These are phyloP conservation scores for Pseudocercospora ulei DNA, from an alignment of 2,329 filamentous ascomycete genomes.

Conservation along the genomic window DNA sequence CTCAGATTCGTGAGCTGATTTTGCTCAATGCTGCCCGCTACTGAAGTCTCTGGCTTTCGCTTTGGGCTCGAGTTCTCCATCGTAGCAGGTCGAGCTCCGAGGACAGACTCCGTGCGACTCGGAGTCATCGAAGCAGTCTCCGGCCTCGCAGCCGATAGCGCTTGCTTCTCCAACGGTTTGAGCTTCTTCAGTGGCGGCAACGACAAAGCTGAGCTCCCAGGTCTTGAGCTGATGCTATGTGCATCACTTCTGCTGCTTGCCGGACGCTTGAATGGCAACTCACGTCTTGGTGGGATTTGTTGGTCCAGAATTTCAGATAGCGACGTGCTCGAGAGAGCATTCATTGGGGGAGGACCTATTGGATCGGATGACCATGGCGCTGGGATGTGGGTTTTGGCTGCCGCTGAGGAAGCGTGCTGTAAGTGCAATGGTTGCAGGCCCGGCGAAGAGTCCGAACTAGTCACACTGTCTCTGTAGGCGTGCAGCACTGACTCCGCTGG, in stretches of 20 bases:
- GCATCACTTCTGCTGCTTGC: conserved; percentile 26
- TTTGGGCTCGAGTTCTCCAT: too few relatives aligned
- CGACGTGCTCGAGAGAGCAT: conserved; percentile 6
- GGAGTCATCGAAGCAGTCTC: background rate
- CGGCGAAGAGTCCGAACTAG: background rate
- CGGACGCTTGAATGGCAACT: conserved; percentile 37
- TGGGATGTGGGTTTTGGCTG: background rate
- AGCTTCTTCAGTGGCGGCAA: conserved; percentile 31
- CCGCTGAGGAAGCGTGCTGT: background rate
- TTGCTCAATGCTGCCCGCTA: too few relatives aligned
- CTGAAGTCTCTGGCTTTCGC: too few relatives aligned
- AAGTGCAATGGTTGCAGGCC: background rate
- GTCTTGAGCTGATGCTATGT: conserved; percentile 17
- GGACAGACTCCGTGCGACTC: background rate
- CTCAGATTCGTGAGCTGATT: background rate
- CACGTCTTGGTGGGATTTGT: conserved; percentile 26
- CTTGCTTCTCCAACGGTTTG: background rate
- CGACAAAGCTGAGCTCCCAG: conserved; percentile 23
- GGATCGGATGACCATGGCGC: conserved; percentile 8
- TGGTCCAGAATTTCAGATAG: conserved; percentile 17
- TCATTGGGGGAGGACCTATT: background rate
- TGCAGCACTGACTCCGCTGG: background rate
- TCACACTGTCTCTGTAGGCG: background rate
- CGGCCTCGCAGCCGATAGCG: background rate
- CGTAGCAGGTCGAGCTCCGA: conserved; percentile 7